Conservation (phyloP, 805 yeast species). For the Blastobotrys attinorum region DNA sequence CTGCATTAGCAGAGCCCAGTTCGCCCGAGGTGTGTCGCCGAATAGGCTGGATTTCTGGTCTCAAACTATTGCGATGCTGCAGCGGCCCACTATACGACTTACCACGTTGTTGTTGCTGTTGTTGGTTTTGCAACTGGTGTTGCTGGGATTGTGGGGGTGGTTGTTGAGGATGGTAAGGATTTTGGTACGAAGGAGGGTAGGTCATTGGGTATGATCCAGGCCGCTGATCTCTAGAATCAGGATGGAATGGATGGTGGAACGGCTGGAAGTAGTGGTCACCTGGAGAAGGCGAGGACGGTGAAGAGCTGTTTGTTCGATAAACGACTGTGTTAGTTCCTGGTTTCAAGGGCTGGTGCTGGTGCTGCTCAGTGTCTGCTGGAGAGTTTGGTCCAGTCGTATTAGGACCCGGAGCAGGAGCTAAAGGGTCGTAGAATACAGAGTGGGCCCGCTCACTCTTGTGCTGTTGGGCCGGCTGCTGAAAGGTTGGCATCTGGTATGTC, state of each 20-base stretch:
- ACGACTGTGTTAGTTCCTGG: not conserved
- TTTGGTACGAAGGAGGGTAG: not conserved
- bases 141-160: not conserved
- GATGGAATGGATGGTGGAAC: conserved; percentile 3
- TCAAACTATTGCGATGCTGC: too few species aligned
- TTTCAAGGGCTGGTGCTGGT: not conserved
- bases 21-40: conserved; percentile 19
- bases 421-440: conserved; percentile 19
- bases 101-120: not conserved
- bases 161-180: too few species aligned
- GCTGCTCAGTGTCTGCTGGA: not conserved
- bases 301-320: not conserved
- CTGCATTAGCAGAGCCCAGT: not conserved
- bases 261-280: not conserved
- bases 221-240: conserved; percentile 17
- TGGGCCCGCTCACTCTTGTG: conserved; percentile 15
- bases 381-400: not conserved
- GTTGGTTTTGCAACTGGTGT: not conserved
- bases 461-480: conserved; percentile 4
- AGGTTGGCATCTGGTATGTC: not conserved
- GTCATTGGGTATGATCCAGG: conserved; percentile 23
- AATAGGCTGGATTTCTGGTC: conserved; percentile 4
- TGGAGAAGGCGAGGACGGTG: not conserved
- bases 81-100: not conserved
- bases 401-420: conserved; percentile 10